Conservation (phyloP, 2,329 filamentous ascomycete species). For the Cytospora piceicola region DNA sequence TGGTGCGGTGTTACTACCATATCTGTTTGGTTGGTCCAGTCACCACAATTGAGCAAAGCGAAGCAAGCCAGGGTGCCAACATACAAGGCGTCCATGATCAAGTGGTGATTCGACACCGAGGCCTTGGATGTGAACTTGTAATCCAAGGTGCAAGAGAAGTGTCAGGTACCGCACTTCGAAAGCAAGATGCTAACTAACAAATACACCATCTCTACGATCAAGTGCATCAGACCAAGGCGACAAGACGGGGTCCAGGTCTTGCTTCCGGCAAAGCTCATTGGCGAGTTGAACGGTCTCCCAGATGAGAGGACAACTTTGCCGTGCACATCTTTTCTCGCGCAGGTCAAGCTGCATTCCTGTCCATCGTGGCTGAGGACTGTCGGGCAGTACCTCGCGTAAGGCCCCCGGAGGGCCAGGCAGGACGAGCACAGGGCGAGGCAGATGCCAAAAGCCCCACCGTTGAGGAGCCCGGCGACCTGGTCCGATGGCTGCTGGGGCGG, state of each 20-base stretch:
- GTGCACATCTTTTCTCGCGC: constrained; percentile 53
- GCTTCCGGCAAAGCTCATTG: constrained; percentile 49
- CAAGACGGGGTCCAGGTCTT: constrained; percentile 53
- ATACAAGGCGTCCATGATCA: constrained; percentile 52
- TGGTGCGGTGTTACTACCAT: constrained; percentile 41
- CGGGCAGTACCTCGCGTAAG: constrained; percentile 45
- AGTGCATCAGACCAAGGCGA: constrained; percentile 57
- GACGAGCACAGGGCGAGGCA: too few relatives aligned
- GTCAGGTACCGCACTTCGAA: neutral
- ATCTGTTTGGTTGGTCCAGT: constrained; percentile 46
- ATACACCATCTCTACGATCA: constrained; percentile 48
- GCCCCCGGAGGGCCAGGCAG: too few relatives aligned
- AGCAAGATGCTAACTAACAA: constrained; percentile 13
- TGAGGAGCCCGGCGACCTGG: too few relatives aligned
- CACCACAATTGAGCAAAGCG: constrained; percentile 37
- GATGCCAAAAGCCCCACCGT: too few relatives aligned
- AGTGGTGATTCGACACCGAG: constrained; percentile 57
- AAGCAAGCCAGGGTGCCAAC: constrained; percentile 46
- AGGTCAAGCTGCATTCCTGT: constrained; percentile 56
- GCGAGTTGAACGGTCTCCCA: constrained; percentile 52
- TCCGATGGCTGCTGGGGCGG: too few relatives aligned
- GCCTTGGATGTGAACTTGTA: constrained; percentile 53
- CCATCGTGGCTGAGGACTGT: constrained; percentile 53
- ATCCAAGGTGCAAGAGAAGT: constrained; percentile 43
- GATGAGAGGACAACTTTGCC: constrained; percentile 57